phyloP scores from a whole-genome alignment of 2,329 filamentous ascomycete species.

The Dothistroma septosporum region DNA sequence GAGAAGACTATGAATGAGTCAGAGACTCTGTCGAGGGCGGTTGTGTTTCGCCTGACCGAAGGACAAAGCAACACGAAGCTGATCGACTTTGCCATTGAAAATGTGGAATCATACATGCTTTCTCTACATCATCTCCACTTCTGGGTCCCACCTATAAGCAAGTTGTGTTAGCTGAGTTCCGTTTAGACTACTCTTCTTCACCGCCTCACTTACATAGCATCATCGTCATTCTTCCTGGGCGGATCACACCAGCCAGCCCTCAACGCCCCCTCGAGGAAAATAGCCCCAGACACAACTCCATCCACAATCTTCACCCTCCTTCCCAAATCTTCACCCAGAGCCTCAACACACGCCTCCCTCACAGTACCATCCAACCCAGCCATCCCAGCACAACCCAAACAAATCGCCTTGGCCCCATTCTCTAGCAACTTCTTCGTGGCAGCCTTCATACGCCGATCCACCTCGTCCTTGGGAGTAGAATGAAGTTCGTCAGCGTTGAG shows the following conservation, averaged over 20 bases:
- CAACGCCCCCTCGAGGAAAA: constrained; percentile 55
- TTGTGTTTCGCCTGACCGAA: constrained; percentile 22
- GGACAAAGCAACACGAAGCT: constrained; percentile 10
- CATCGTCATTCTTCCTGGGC: not conserved
- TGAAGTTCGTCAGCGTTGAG: constrained; percentile 78
- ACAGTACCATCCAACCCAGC: constrained; percentile 76
- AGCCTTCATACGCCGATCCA: constrained; percentile 61
- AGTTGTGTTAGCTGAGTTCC: not conserved
- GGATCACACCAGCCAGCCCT: constrained; percentile 26
- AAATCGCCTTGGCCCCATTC: constrained; percentile 52
- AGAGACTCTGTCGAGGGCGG: constrained; percentile 18
- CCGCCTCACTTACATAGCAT: not conserved
- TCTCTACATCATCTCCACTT: not conserved
- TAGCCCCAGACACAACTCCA: constrained; percentile 67
- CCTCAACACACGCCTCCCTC: constrained; percentile 61
- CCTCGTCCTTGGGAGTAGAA: constrained; percentile 58
- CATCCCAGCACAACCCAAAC: constrained; percentile 90
- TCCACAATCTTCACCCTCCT: constrained; percentile 68
- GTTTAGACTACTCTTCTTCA: not conserved
- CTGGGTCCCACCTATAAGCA: not conserved
- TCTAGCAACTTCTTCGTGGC: constrained; percentile 65
- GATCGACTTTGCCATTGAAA: not conserved
- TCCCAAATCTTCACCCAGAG: constrained; percentile 58
- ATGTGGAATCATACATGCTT: not conserved
- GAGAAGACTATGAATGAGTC: constrained; percentile 22